Base-by-base conservation (phyloP, 805 yeast species). In the Hagleromyces aurorensis region DNA sequence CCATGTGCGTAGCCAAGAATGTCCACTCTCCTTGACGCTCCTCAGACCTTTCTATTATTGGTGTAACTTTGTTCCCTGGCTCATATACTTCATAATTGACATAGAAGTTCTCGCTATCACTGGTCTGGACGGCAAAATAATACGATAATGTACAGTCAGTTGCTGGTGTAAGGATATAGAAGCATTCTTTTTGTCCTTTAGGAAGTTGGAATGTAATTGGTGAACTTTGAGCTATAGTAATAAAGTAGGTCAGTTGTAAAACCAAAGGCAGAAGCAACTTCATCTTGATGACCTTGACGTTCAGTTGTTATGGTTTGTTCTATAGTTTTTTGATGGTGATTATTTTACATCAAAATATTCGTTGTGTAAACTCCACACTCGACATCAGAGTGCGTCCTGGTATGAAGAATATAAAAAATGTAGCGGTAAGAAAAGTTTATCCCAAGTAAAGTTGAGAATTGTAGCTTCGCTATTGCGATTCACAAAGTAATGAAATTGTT, bases 11-110 rank as follows among this genome's bases (percentile, higher is more conserved):
- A 13, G 83, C 93, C 13, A 61, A 64, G 53, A 86, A 75, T 5
- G 73, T 64, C 64, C 78, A 78, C 49, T 85, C 94, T 8, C 87
- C 94, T 55, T 80, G 89, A 55, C 80, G 72, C 52, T 76, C 74
- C 43, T 76, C 75, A 27, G 63, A 61, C 31, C 78, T 79, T 19
- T 61, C 48, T 30, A 70, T 68, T 23, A 81, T 56, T 6, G 51
- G 41, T 5, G 30, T 25, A 6, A 61, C 64, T 33, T 25, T 25
- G 13, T 36, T 37, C 12, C 30, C 43, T 4, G 57, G 54, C 5
- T 43, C 48, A 34, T 15, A 50, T 4, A 77, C 62, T 21, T 65
- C 57, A 26, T 48, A 50, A 25, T 40, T 27, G 6, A 53, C 27
- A 6, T 36, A 30, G 25, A 41, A 39, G 22, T 48, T 48, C 27